Evolutionary conservation across 164 flowering plant species (phyloP), one percentile per base, ranked within the genome.

Genomic region (Umbilicus rupestris): DNA sequence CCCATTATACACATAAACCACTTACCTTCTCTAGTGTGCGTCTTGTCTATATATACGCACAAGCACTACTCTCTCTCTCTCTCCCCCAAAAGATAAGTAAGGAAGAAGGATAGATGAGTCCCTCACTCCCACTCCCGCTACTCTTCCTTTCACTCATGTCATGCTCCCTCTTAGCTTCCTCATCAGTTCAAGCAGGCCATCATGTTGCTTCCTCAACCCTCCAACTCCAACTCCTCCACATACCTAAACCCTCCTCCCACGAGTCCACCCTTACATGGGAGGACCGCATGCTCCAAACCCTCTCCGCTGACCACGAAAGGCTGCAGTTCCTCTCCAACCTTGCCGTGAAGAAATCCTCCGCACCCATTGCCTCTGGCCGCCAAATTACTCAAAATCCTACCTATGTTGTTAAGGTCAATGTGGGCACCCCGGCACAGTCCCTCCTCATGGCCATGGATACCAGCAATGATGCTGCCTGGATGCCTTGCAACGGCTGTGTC

Each of bases 401-500:
- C 46, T 94, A 89, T 73, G 71, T 91, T 68, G 94, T 89, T 8
- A 67, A 76, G 70, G 89, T 77, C 7, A 78, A 77, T 31, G 70
- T 94, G 35, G 97, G 99, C 12, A 88, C 90, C 0, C 99, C 99
- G 0, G 60, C 90, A 0, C 96, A 94, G 76, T 71, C 81, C 16
- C 0, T 94, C 71, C 77, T 86, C 50, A 74, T 94, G 88, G 95
- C 90, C 52, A 22, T 94, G 74, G 99, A 94, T 63, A 91, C 85
- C 29, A 85, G 96, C 79, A 91, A 72, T 65, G 99, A 91, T 57
- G 89, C 78, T 59, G 91, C 96, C 12, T 91, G 92, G 96, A 6
- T 94, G 0, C 99, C 99, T 2, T 94, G 99, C 72, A n/a, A 67
- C 35, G 97, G 95, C 60, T 94, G 98, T 70, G 72, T 76, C 11